Base-by-base conservation (phyloP, 306 rosid species). In the Vigna reflexopilosa region DNA sequence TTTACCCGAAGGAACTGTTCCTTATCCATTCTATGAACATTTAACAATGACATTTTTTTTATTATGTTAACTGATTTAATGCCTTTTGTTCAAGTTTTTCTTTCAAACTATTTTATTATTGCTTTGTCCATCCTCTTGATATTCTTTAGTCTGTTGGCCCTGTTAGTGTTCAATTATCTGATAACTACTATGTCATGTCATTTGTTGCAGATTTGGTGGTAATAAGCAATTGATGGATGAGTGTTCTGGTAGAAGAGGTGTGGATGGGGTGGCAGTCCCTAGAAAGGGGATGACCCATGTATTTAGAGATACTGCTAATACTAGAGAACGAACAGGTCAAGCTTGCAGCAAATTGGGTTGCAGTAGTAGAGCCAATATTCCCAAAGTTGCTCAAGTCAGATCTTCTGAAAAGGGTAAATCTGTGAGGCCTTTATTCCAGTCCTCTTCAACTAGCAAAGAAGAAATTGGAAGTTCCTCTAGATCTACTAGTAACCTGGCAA, bases 381-480 rank as follows among this genome's bases (percentile, higher is more conserved):
- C 87, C 67, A 85, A 80, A 81, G 86, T 80, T 79, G 57, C 86
- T 77, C 89, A 88, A 86, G 73, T 50, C 82, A 85, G 77, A 68
- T 81, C 74, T 79, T 79, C 82, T n/a, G 84, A 75, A 49, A 90
- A 89, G 72, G 81, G 83, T 57, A 94, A 84, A 81, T 44, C 90
- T 20, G 73, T 77, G 80, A 86, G 87, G 82, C 78, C 87, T 81
- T 75, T 84, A 11, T 59, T 67, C 65, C 90, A 73, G 59, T 57
- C 90, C 32, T 72, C 89, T 78, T 78, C 85, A 49, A 85, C 82
- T 80, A 88, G 93, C 32, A 94, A 90, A 84, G 90, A 84, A 85
- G 76, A 77, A 54, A 67, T 82, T 47, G 94, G 93, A 80, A 88
- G 96, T 82, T 90, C 97, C 74, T 87, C 92, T 30, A 84, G 86